Evolutionary conservation across 169 alveolate species (phyloP).

Genomic region (Sarcocystis neurona): DNA sequence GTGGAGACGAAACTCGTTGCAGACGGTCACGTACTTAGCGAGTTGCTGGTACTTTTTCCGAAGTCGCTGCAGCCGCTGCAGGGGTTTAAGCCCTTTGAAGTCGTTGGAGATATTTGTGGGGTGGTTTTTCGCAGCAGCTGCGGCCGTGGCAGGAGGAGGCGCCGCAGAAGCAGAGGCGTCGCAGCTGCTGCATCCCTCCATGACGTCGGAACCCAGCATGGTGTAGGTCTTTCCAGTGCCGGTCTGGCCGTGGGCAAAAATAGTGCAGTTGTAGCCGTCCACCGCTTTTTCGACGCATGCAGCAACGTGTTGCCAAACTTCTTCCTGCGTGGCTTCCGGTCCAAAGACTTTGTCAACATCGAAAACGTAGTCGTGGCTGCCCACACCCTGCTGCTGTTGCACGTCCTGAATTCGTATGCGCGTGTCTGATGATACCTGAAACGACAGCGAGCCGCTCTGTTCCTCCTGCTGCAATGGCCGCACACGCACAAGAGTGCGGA

Average conservation of each 20-base stretch:
- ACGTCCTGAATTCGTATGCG: slow-evolving; percentile 62
- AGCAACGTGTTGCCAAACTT: slow-evolving; percentile 71
- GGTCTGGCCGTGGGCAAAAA: slow-evolving; percentile 79
- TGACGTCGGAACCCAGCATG: slow-evolving; percentile 77
- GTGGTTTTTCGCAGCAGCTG: too few relatives aligned
- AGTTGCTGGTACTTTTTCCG: too few relatives aligned
- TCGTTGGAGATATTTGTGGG: too few relatives aligned
- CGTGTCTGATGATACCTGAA: not conserved
- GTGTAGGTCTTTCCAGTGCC: slow-evolving; percentile 79
- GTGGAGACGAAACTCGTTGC: too few relatives aligned
- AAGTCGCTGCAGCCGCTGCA: too few relatives aligned
- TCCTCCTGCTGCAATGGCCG: slow-evolving; percentile 62
- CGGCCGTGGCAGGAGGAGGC: too few relatives aligned
- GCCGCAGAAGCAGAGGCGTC: too few relatives aligned
- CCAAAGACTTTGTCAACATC: slow-evolving; percentile 71
- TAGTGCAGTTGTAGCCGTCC: slow-evolving; percentile 71
- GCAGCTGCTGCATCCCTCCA: slow-evolving; percentile 61
- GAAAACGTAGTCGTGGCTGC: slow-evolving; percentile 63
- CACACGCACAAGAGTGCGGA: slow-evolving; percentile 62
- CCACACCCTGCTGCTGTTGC: slow-evolving; percentile 34
- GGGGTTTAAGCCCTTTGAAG: too few relatives aligned
- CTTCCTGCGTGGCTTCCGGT: slow-evolving; percentile 67
- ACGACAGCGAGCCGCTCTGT: not conserved
- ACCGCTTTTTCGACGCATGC: slow-evolving; percentile 69
- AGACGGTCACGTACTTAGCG: too few relatives aligned